These are phyloP conservation scores for Teratosphaeria gauchensis DNA, from an alignment of 2,329 filamentous ascomycete genomes.

Conservation along the genomic window DNA sequence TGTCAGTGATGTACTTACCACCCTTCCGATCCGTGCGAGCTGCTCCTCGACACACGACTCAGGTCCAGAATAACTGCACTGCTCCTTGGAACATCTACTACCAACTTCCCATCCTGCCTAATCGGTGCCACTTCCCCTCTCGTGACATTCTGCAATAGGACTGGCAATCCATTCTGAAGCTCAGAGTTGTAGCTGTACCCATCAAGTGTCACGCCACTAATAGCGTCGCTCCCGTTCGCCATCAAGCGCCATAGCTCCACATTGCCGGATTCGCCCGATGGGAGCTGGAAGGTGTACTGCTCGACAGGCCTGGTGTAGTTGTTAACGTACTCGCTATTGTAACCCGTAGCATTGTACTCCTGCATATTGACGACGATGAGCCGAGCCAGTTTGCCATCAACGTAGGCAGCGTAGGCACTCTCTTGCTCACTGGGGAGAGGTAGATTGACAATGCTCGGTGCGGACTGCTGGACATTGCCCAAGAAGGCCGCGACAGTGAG, in stretches of 20 bases:
- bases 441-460: slow-evolving; percentile 40
- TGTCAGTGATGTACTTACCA: background rate
- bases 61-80: slow-evolving; percentile 20
- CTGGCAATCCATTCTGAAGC: slow-evolving; percentile 44
- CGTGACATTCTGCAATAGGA: slow-evolving; percentile 47
- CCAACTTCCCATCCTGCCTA: slow-evolving; percentile 27
- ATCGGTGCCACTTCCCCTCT: slow-evolving; percentile 34
- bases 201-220: slow-evolving; percentile 53
- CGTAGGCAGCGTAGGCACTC: slow-evolving; percentile 49
- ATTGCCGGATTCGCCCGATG: slow-evolving; percentile 14
- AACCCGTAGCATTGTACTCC: slow-evolving; percentile 41
- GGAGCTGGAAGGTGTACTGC: slow-evolving; percentile 37
- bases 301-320: slow-evolving; percentile 24
- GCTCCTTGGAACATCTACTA: slow-evolving; percentile 17
- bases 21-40: background rate
- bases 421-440: slow-evolving; percentile 33
- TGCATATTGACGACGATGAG: slow-evolving; percentile 50
- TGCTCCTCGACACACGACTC: background rate
- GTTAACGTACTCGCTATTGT: slow-evolving; percentile 35
- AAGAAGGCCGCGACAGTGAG: slow-evolving; percentile 50
- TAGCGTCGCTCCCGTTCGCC: slow-evolving; percentile 56
- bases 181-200: slow-evolving; percentile 54
- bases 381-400: slow-evolving; percentile 33
- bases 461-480: slow-evolving; percentile 28
- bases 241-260: slow-evolving; percentile 40